These are phyloP conservation scores for Kwoniella bestiolae DNA, from an alignment of 768 basidiomycete genomes.

Conservation along the genomic window DNA sequence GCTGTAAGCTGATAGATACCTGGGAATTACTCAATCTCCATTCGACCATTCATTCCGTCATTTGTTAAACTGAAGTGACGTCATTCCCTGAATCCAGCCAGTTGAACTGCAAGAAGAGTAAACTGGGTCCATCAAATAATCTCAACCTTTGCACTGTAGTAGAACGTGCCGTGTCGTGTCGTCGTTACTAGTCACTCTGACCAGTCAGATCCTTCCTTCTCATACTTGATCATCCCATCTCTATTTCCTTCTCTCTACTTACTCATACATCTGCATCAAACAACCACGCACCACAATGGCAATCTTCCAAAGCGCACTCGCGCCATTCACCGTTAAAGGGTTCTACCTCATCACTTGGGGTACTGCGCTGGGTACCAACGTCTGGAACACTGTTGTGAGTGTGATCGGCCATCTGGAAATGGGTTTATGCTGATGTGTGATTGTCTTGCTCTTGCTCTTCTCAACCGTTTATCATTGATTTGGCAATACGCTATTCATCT, in stretches of 20 bases:
- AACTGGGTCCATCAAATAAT: not conserved
- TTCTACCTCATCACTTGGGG: conserved; percentile 55
- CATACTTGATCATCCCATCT: not conserved
- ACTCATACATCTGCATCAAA: not conserved
- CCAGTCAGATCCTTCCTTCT: conserved; percentile 9
- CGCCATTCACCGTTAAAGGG: conserved; percentile 51
- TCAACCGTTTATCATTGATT: not conserved
- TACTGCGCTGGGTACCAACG: conserved; percentile 48
- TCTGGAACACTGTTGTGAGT: conserved; percentile 50
- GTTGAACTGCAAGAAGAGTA: not conserved
- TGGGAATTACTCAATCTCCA: no score
- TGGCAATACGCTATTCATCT: no score
- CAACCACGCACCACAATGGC: conserved; percentile 41
- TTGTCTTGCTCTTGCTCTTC: not conserved
- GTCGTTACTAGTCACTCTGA: not conserved
- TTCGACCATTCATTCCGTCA: not conserved
- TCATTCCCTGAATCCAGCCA: conserved; percentile 1
- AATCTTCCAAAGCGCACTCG: conserved; percentile 38
- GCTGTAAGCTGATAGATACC: no score
- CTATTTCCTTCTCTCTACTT: not conserved
- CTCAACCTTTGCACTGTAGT: not conserved
- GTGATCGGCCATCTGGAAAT: not conserved
- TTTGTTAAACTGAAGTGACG: not conserved
- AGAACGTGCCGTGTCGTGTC: not conserved
- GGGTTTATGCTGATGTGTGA: not conserved